phyloP scores from a whole-genome alignment of 345 rosid species.

The Linum trigynum region DNA sequence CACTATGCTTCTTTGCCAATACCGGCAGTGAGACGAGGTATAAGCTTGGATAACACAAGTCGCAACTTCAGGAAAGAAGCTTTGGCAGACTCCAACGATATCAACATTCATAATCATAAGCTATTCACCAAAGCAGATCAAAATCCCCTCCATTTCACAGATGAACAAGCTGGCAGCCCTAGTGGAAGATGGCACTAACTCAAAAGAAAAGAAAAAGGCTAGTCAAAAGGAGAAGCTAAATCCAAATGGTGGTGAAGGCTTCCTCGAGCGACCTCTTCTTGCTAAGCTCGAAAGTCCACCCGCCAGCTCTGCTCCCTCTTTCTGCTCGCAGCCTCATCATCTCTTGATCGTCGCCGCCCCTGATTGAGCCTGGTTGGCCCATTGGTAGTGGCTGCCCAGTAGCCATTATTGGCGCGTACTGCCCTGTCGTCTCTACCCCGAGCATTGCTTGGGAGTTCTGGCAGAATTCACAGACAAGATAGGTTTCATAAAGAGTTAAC shows the following conservation, averaged over 20 bases:
- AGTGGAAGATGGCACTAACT: background rate
- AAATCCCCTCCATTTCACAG: too few relatives aligned
- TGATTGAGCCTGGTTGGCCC: slow-evolving; percentile 72
- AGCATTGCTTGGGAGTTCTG: slow-evolving; percentile 41
- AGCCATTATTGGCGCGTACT: slow-evolving; percentile 46
- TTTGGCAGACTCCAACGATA: too few relatives aligned
- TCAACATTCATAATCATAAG: too few relatives aligned
- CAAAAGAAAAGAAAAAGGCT: background rate
- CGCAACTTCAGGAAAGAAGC: too few relatives aligned
- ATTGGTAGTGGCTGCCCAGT: slow-evolving; percentile 76
- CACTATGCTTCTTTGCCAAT: too few relatives aligned
- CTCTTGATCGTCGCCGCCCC: slow-evolving; percentile 56
- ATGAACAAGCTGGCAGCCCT: too few relatives aligned
- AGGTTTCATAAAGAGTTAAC: background rate
- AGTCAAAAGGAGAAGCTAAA: slow-evolving; percentile 24
- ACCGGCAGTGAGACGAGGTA: too few relatives aligned
- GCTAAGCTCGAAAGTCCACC: slow-evolving; percentile 76
- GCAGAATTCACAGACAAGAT: slow-evolving; percentile 10
- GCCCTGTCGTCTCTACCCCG: slow-evolving; percentile 33
- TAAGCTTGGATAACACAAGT: too few relatives aligned
- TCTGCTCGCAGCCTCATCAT: slow-evolving; percentile 62
- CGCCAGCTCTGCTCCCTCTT: slow-evolving; percentile 73
- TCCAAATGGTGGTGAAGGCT: slow-evolving; percentile 83
- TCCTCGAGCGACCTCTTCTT: slow-evolving; percentile 86
- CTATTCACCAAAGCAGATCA: too few relatives aligned